phyloP scores from a whole-genome alignment of 805 yeast genomes.

The Cyberlindnera nakhonratchasimensis region DNA sequence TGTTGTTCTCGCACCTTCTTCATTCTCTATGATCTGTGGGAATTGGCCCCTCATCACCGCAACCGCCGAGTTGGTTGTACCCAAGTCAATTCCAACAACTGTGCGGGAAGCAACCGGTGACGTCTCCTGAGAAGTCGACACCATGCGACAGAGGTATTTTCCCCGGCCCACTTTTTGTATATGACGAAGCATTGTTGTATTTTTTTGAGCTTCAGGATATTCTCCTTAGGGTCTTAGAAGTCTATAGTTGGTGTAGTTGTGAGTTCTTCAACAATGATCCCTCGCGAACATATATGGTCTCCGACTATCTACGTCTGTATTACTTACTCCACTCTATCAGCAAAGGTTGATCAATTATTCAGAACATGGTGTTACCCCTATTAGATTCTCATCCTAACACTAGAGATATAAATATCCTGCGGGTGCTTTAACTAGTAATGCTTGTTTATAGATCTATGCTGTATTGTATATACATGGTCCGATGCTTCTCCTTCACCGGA shows the following conservation, averaged over 20 bases:
- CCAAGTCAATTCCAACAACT: slow-evolving; percentile 79
- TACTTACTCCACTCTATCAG: too few relatives aligned
- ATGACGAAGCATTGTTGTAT: slow-evolving; percentile 1
- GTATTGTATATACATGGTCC: background rate
- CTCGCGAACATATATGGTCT: too few relatives aligned
- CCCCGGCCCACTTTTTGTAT: background rate
- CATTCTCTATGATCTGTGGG: slow-evolving; percentile 68
- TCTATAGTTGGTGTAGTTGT: too few relatives aligned
- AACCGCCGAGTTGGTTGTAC: slow-evolving; percentile 85
- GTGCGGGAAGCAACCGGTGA: slow-evolving; percentile 6
- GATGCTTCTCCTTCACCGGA: background rate
- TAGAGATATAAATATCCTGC: too few relatives aligned
- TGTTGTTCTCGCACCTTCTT: slow-evolving; percentile 76
- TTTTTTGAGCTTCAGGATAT: background rate
- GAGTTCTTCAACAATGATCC: too few relatives aligned
- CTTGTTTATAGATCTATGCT: too few relatives aligned
- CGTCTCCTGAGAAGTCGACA: slow-evolving; percentile 1
- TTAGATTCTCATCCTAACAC: too few relatives aligned
- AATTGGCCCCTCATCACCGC: slow-evolving; percentile 66
- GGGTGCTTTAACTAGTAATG: too few relatives aligned
- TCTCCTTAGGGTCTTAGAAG: background rate
- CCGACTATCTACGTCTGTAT: too few relatives aligned
- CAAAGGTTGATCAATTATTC: too few relatives aligned
- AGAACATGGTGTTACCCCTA: too few relatives aligned
- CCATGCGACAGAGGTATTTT: background rate